A percentile compares a stretch with the other conserved stretches of the same genome.
phyloP scores from a whole-genome alignment of 1,284 basidiomycete genomes.

The Trichosporon sp. region DNA sequence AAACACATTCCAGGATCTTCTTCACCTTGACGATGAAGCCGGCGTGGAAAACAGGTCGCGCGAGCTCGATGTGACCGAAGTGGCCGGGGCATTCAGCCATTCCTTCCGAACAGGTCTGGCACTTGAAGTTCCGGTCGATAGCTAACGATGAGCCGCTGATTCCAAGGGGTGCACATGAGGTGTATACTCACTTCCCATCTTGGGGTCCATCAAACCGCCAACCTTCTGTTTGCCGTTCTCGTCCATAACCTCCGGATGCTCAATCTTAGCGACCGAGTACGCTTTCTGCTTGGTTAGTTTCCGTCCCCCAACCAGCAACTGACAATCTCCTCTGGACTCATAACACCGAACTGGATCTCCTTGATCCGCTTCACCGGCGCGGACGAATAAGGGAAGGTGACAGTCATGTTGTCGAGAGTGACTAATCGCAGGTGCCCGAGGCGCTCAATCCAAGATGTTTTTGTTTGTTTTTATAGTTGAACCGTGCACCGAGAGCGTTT shows the following conservation, averaged over 20 bases:
- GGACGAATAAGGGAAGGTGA: slow-evolving; percentile 73
- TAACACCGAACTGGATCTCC: slow-evolving; percentile 98
- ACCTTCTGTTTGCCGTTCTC: slow-evolving; percentile 87
- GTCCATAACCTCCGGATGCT: slow-evolving; percentile 97
- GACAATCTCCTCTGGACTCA: slow-evolving; percentile 99
- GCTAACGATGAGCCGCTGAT: slow-evolving; percentile 55
- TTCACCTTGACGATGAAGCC: slow-evolving; percentile 99
- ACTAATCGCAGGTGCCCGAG: slow-evolving; percentile 8
- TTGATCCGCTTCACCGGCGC: slow-evolving; percentile 91
- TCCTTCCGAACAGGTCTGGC: slow-evolving; percentile 98
- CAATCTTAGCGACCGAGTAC: slow-evolving; percentile 95
- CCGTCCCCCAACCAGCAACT: slow-evolving; percentile 54
- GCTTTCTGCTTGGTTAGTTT: slow-evolving; percentile 71
- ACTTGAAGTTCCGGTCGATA: slow-evolving; percentile 99
- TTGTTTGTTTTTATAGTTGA: slow-evolving; percentile 20
- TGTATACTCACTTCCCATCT: slow-evolving; percentile 74
- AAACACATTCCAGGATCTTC: slow-evolving; percentile 98
- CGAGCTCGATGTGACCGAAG: slow-evolving; percentile 98
- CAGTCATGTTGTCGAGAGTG: slow-evolving; percentile 45
- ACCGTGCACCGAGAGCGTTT: neutral
- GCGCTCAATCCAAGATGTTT: slow-evolving; percentile 12
- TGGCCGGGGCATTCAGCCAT: slow-evolving; percentile 98
- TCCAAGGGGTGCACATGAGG: slow-evolving; percentile 1
- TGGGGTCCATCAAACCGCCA: slow-evolving; percentile 94
- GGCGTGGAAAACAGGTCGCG: slow-evolving; percentile 93